A percentile compares a stretch with the other conserved stretches of the same genome.
phyloP scores from a whole-genome alignment of 73 alveolate genomes.

The Tetrahymena malaccensis region DNA sequence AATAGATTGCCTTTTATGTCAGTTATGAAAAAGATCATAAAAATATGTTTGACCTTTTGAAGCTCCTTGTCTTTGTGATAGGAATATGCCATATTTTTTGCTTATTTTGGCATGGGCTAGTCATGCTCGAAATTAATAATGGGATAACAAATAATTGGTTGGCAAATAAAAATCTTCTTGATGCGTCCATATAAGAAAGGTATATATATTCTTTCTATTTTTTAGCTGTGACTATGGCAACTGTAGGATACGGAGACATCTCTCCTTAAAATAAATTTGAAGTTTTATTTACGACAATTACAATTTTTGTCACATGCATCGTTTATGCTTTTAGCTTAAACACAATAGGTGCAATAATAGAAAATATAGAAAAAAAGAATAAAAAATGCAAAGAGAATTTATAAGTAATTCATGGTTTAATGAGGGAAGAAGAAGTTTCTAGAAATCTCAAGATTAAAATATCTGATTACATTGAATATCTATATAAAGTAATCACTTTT shows the following conservation, averaged over 20 bases:
- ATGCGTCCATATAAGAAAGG: background rate
- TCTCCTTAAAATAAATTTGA: slow-evolving; percentile 56
- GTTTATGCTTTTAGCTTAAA: slow-evolving; percentile 28
- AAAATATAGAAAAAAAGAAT: slow-evolving; percentile 1
- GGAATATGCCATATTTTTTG: background rate
- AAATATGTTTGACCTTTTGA: background rate
- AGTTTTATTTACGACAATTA: slow-evolving; percentile 37
- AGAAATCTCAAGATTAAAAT: background rate
- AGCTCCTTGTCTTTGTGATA: background rate
- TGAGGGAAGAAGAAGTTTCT: slow-evolving; percentile 5
- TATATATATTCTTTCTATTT: slow-evolving; percentile 48
- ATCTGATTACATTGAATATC: background rate
- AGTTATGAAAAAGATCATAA: background rate
- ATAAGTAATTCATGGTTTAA: slow-evolving; percentile 15
- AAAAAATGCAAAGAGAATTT: slow-evolving; percentile 30
- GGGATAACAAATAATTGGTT: background rate
- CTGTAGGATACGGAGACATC: slow-evolving; percentile 89
- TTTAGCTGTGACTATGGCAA: slow-evolving; percentile 68
- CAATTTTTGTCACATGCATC: slow-evolving; percentile 20
- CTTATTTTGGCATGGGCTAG: background rate
- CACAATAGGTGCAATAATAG: slow-evolving; percentile 22
- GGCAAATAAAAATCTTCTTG: background rate
- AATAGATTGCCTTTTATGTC: background rate
- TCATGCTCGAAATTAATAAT: background rate
- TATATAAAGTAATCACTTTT: background rate